Percentiles rank a stretch among this genome's conserved stretches.
Evolutionary conservation across 2,329 filamentous ascomycete genomes (phyloP).

Genomic region (Ophiosphaerella narmari): DNA sequence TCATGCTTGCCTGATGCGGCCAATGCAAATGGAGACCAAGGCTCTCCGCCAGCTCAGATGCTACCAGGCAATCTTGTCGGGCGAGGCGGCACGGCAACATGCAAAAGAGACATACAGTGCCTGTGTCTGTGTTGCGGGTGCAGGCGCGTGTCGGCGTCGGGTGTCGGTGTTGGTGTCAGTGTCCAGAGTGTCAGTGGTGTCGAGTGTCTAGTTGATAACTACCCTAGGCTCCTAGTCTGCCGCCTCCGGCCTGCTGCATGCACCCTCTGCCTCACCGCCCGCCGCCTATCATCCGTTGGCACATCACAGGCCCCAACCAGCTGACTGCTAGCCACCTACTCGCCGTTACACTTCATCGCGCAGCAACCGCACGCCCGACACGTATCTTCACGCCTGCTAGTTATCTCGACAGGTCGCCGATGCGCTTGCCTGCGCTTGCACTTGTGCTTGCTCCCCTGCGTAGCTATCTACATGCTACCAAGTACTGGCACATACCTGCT

Average conservation of each 20-base stretch:
- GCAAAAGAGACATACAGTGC: conserved; percentile 35
- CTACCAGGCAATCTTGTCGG: conserved; percentile 33
- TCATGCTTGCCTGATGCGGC: conserved; percentile 34
- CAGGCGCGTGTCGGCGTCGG: not conserved
- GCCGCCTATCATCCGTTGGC: conserved; percentile 20
- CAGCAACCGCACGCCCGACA: not conserved
- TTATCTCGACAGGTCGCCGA: not conserved
- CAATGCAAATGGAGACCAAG: conserved; percentile 21
- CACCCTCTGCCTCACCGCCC: not conserved
- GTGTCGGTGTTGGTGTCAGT: too few species aligned
- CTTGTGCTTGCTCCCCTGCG: too few species aligned
- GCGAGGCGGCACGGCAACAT: conserved; percentile 33
- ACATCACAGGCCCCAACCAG: conserved; percentile 10
- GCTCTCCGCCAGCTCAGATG: conserved; percentile 28
- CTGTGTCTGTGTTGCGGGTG: conserved; percentile 27
- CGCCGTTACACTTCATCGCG: conserved; percentile 1
- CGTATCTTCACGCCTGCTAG: not conserved
- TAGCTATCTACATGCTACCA: too few species aligned
- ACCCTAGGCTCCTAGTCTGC: too few species aligned
- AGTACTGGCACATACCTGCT: too few species aligned
- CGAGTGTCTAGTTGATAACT: too few species aligned
- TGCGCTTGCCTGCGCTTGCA: not conserved
- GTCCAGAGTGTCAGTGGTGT: too few species aligned
- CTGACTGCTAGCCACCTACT: not conserved
- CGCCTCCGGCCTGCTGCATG: not conserved